Evolutionary conservation across 139 green algal genomes (phyloP), one percentile per base, ranked within the genome.

Genomic region (Raphidocelis subcapitata): DNA sequence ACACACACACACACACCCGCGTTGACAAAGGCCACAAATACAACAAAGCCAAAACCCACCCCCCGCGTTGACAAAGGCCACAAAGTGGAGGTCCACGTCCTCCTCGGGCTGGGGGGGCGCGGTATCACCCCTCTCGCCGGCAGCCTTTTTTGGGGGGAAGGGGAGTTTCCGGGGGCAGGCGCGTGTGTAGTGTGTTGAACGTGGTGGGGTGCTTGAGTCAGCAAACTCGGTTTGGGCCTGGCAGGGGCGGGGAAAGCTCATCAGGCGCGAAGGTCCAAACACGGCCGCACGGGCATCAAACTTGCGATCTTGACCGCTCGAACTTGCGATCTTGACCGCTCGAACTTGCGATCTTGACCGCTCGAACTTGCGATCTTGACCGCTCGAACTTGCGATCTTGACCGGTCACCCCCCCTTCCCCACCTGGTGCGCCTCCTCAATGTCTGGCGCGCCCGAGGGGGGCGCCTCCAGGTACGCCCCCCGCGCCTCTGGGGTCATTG

Each of bases 31-130:
- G 4, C 23, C 59, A 65, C 59, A 36, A 33, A n/a, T 41, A 41
- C 20, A 41, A n/a, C 8, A 49, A 8, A 8, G 8, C 8, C 56
- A 33, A 33, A 63, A 18, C 23, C 5, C 8, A 36, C 37, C 5
- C 33, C 3, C 31, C 16, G 10, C 21, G 5, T 90, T 33, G 12
- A 97, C 89, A 47, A 97, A 89, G 14, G 85, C 82, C 8, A 95
- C 91, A 82, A 97, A 98, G 84, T 98, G 94, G 26, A 97, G 79
- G 69, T 95, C 66, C 3, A 97, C 84, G 3, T 93, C 83, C 23
- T 92, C 91, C 2, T 95, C 87, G 0, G 81, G 61, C 1, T 65
- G 21, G 0, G 91, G 92, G 0, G 89, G 73, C 0, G 76, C 84
- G 0, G 90, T 94, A 65, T 85, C 77, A 14, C 93, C 93, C 62